Evolutionary conservation across 306 rosid genomes (phyloP).

Genomic region (Gastrolobium bilobum): DNA sequence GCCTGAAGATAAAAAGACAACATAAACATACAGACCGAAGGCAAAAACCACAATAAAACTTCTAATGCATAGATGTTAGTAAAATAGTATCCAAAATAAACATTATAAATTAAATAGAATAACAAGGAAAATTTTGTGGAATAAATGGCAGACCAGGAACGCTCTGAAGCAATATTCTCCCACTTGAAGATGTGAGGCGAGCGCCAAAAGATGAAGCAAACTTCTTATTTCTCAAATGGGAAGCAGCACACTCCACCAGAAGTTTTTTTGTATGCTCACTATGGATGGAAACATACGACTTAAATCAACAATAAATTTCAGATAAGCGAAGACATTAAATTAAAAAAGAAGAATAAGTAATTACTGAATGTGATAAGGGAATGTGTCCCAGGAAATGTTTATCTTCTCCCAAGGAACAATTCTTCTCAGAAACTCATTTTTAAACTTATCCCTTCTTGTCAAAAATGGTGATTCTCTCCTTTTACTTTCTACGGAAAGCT

Average conservation of each 20-base stretch:
- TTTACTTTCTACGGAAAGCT: constrained; percentile 73
- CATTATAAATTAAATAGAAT: background rate
- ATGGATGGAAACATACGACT: constrained; percentile 31
- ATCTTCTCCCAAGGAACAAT: constrained; percentile 95
- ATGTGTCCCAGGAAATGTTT: constrained; percentile 88
- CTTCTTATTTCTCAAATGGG: constrained; percentile 78
- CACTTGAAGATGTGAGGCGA: constrained; percentile 86
- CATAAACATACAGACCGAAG: constrained; percentile 39
- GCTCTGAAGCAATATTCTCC: constrained; percentile 92
- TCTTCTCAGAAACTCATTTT: constrained; percentile 83
- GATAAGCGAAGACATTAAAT: constrained; percentile 1
- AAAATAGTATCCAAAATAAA: constrained; percentile 32
- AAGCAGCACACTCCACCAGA: constrained; percentile 86
- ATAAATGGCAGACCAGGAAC: constrained; percentile 77
- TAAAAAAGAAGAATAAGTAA: constrained; percentile 31
- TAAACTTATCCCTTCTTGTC: constrained; percentile 80
- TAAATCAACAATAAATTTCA: constrained; percentile 28
- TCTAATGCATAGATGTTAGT: background rate
- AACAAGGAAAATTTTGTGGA: constrained; percentile 32
- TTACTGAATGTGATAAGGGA: constrained; percentile 92
- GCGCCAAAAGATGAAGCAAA: constrained; percentile 73
- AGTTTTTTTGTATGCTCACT: constrained; percentile 87
- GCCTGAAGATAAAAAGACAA: constrained; percentile 61
- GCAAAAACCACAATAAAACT: background rate
- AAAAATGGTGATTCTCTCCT: constrained; percentile 81